Base-by-base conservation (phyloP, 75 land plant species). In the Selaginella tamariscina region DNA sequence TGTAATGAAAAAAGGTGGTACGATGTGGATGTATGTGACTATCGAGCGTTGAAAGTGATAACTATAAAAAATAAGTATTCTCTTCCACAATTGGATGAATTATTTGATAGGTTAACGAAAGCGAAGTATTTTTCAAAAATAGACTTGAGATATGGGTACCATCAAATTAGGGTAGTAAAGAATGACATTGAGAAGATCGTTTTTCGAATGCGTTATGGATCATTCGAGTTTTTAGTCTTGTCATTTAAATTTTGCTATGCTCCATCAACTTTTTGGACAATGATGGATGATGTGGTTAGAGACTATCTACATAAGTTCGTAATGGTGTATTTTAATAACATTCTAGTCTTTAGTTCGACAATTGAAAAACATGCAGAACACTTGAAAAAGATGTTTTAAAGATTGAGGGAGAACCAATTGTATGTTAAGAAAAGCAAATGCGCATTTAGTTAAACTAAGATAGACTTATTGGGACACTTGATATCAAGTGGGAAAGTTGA, bases 1-100 rank as follows among this genome's bases (percentile, higher is more conserved):
- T 2, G 80, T 78, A 0, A 70, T 32, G 31, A 77, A 78, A 44
- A 70, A 70, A 30, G 80, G 70, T 68, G 72, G 76, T 0, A 2
- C 65, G 0, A 72, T 67, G 65, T 33, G 69, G 0, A 33, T 73
- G 8, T 78, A 75, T 33, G 55, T 73, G 76, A 78, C 33, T 73
- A 78, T 33, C 0, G 76, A n/a, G 30, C 54, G 20, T 29, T 78
- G 9, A 78, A 78, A n/a, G 0, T 1, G 1, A 8, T 28, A 0
- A 78, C 76, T 0, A 57, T 73, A 1, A 65, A 67, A 20, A 54
- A 70, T 56, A 33, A 39, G n/a, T 78, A n/a, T 28, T 75, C 80
- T 2, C 64, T 78, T 26, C 80, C 80, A 0, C 33, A 64, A 1
- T 31, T 78, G 0, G 80, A 78, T 22, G 80, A 78, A 20, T 32